Percentiles rank a stretch among this genome's conserved stretches.
These are phyloP conservation scores for Trifolium fragiferum DNA, from an alignment of 306 rosid species.

Conservation along the genomic window DNA sequence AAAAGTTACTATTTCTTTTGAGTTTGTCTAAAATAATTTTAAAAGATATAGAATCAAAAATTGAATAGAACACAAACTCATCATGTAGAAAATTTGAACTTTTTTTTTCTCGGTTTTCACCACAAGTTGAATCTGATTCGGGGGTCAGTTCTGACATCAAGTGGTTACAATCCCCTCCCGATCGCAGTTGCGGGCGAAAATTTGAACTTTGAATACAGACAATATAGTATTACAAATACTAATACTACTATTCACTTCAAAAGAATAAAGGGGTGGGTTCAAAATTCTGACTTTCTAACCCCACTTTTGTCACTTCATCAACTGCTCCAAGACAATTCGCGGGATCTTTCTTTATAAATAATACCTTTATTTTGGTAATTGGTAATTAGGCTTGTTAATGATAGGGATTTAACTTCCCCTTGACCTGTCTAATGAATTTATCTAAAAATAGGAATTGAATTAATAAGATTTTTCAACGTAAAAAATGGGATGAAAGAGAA, in stretches of 20 bases:
- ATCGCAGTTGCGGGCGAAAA: too few species aligned
- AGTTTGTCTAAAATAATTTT: not conserved
- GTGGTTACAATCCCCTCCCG: too few species aligned
- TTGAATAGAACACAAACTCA: not conserved
- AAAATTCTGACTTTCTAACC: constrained; percentile 9
- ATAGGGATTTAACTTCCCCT: constrained; percentile 29
- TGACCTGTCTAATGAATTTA: constrained; percentile 39
- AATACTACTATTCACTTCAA: not conserved
- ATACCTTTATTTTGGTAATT: not conserved
- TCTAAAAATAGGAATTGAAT: constrained; percentile 18
- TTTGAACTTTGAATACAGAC: not conserved
- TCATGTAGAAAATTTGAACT: not conserved
- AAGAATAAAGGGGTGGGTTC: not conserved
- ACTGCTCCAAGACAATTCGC: constrained; percentile 16
- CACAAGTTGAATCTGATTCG: too few species aligned
- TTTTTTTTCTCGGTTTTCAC: too few species aligned
- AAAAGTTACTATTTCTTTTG: too few species aligned
- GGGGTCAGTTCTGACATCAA: too few species aligned
- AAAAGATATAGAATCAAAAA: not conserved
- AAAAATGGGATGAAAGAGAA: constrained; percentile 30
- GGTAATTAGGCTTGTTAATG: constrained; percentile 6
- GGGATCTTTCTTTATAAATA: not conserved
- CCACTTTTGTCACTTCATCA: constrained; percentile 11
- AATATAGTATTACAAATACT: too few species aligned
- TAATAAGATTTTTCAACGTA: constrained; percentile 7